phyloP scores from a whole-genome alignment of 495 filamentous ascomycete genomes.

The Neurospora discreta region DNA sequence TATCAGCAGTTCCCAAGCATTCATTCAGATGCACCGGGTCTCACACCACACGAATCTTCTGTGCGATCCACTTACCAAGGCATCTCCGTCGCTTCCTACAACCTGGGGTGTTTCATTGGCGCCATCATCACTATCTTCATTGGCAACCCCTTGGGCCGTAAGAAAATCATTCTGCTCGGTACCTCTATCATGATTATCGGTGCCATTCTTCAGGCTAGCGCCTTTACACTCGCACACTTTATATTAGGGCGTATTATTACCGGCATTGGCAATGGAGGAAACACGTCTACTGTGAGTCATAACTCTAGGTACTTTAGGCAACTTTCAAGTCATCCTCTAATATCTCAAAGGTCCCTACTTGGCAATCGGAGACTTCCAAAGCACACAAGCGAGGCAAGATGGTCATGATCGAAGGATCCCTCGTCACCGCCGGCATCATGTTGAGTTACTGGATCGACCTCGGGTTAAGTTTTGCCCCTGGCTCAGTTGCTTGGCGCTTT shows the following conservation, averaged over 20 bases:
- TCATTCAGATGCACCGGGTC: slow-evolving; percentile 16
- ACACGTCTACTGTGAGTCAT: slow-evolving; percentile 28
- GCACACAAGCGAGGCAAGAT: slow-evolving; percentile 63
- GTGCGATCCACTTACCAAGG: slow-evolving; percentile 47
- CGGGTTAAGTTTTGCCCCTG: slow-evolving; percentile 54
- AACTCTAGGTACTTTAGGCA: not conserved
- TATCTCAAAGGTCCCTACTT: slow-evolving; percentile 52
- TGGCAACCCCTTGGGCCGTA: slow-evolving; percentile 59
- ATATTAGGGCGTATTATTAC: slow-evolving; percentile 54
- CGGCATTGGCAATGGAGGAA: slow-evolving; percentile 22
- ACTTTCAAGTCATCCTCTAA: slow-evolving; percentile 27
- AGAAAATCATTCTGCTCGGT: slow-evolving; percentile 58
- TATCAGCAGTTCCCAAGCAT: too few species aligned
- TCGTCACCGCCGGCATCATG: slow-evolving; percentile 63
- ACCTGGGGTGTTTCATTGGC: slow-evolving; percentile 66
- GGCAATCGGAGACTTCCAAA: slow-evolving; percentile 71
- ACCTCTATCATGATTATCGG: slow-evolving; percentile 62
- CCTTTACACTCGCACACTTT: slow-evolving; percentile 38
- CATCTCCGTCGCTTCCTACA: slow-evolving; percentile 39
- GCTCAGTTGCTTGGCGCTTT: slow-evolving; percentile 60
- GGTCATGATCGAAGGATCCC: slow-evolving; percentile 67
- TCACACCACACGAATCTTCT: slow-evolving; percentile 20
- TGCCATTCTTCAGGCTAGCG: slow-evolving; percentile 50
- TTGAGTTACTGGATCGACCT: slow-evolving; percentile 70
- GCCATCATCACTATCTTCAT: slow-evolving; percentile 59